Evolutionary conservation across 805 yeast species (phyloP).

Genomic region (Lipomyces sp.): DNA sequence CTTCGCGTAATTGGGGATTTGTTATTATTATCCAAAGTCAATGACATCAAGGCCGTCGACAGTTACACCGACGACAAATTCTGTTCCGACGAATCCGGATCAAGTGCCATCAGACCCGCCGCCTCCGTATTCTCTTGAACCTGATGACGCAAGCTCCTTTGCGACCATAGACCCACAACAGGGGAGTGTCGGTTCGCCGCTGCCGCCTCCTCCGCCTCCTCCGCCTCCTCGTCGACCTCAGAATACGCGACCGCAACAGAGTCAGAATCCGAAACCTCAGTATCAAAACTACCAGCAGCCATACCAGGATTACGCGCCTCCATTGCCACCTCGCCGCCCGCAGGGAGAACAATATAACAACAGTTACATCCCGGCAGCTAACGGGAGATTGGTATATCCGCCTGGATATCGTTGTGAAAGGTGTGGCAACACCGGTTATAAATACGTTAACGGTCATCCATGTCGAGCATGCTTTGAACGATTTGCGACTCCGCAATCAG

Average conservation of each 20-base stretch:
- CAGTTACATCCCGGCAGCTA: constrained; percentile 21
- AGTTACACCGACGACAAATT: background rate
- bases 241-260: background rate
- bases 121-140: constrained; percentile 4
- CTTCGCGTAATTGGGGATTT: background rate
- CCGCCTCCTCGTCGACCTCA: background rate
- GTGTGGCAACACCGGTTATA: constrained; percentile 75
- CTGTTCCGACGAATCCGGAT: background rate
- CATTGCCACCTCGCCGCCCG: constrained; percentile 8
- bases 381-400: constrained; percentile 62
- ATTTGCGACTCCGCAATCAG: constrained; percentile 55
- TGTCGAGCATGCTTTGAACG: constrained; percentile 74
- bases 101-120: constrained; percentile 1
- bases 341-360: background rate
- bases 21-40: background rate
- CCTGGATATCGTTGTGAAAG: constrained; percentile 62
- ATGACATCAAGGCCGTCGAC: background rate
- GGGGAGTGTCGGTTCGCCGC: no score
- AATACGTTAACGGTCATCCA: constrained; percentile 60
- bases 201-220: background rate
- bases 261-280: background rate
- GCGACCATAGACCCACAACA: background rate
- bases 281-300: background rate
- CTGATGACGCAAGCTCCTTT: background rate
- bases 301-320: background rate